These are phyloP conservation scores for Lentinula lateritia DNA, from an alignment of 768 basidiomycete species.

Conservation along the genomic window DNA sequence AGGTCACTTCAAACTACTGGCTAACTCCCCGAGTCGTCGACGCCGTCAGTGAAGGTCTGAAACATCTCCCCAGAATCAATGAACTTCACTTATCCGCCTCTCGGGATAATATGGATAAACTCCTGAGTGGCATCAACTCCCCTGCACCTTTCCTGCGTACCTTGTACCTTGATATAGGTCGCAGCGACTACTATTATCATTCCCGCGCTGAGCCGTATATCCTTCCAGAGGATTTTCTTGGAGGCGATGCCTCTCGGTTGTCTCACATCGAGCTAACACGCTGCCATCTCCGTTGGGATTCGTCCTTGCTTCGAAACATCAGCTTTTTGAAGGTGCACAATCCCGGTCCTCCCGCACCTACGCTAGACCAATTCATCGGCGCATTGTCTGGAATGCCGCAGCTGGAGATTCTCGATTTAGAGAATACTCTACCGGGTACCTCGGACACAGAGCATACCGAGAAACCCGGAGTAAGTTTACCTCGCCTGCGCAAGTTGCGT, in stretches of 20 bases:
- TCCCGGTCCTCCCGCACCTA: conserved; percentile 23
- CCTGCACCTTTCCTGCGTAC: conserved; percentile 27
- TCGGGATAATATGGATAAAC: conserved; percentile 17
- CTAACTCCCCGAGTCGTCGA: conserved; percentile 21
- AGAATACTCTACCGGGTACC: conserved; percentile 26
- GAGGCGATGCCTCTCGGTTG: conserved; percentile 26
- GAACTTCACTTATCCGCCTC: conserved; percentile 24
- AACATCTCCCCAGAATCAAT: conserved; percentile 26
- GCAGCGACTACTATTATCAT: conserved; percentile 12
- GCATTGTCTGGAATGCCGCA: conserved; percentile 27
- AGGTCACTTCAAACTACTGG: conserved; percentile 17
- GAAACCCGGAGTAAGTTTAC: conserved; percentile 12
- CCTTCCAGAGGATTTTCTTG: conserved; percentile 22
- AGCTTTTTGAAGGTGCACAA: conserved; percentile 30
- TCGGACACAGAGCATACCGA: conserved; percentile 7
- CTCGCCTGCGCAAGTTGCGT: conserved; percentile 16
- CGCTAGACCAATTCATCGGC: conserved; percentile 24
- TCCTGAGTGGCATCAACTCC: conserved; percentile 18
- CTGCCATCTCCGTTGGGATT: conserved; percentile 30
- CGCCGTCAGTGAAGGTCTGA: conserved; percentile 23
- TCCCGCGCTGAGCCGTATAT: conserved; percentile 15
- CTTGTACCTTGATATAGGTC: conserved; percentile 18
- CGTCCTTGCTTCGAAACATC: conserved; percentile 27
- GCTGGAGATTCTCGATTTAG: conserved; percentile 28
- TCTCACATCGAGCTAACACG: conserved; percentile 27